Evolutionary conservation across 2,329 filamentous ascomycete genomes (phyloP).

Genomic region (Scortechinia acanthostroma): DNA sequence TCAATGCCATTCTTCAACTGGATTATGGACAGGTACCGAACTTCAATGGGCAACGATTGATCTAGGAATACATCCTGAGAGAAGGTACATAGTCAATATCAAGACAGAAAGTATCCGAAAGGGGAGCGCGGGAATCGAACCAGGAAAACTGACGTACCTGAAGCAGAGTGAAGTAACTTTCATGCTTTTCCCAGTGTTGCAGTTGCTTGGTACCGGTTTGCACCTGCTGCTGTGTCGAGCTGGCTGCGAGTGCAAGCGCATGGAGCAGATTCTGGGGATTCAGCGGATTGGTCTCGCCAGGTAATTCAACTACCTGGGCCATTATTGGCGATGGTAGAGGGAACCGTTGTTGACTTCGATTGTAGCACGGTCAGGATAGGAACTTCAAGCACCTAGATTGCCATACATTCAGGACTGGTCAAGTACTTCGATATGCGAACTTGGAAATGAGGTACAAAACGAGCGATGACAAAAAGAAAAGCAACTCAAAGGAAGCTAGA

Average conservation of each 20-base stretch:
- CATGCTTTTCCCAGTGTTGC: background rate
- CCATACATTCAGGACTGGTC: no score
- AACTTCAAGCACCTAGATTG: no score
- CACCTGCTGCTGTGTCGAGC: background rate
- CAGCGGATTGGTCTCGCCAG: background rate
- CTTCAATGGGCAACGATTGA: slow-evolving; percentile 45
- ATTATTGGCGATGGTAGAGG: no score
- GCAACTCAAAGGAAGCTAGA: no score
- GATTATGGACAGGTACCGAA: slow-evolving; percentile 59
- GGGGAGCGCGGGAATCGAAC: background rate
- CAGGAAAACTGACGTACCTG: background rate
- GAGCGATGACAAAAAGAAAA: no score
- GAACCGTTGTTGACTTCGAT: no score
- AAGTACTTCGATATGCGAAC: no score
- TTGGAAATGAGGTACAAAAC: no score
- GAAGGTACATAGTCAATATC: slow-evolving; percentile 29
- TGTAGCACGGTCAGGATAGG: no score
- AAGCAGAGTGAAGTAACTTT: background rate
- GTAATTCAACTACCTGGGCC: background rate
- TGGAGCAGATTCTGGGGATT: background rate
- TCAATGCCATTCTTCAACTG: slow-evolving; percentile 66
- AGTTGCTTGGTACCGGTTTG: background rate
- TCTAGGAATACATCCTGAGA: slow-evolving; percentile 49
- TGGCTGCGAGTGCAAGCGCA: background rate
- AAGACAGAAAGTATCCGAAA: slow-evolving; percentile 44